Base-by-base conservation (phyloP, 2,329 filamentous ascomycete genomes). In the Nothomitra cinnamomea region DNA sequence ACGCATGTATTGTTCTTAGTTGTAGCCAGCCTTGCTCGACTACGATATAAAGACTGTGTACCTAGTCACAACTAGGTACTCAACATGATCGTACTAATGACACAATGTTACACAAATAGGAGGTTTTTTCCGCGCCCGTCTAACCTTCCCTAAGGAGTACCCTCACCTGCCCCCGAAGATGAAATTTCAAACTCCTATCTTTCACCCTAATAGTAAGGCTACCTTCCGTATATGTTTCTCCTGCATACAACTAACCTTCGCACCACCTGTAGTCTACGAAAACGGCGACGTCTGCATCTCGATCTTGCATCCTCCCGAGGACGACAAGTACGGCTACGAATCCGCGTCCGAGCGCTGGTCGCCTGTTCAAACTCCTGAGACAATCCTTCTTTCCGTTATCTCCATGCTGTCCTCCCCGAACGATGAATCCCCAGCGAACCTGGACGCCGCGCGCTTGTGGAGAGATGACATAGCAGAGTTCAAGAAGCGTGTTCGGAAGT, bases 321-420 rank as follows among this genome's bases (percentile, higher is more conserved):
- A 95, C 63, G 92, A 98, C 65, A 82, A 86, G 64, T 92, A 85
- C 68, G 90, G 90, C 53, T 98, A 98, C 71, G 92, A 98, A 69
- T 78, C 78, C 24, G 89, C 88, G 15, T 76, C 80, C 28, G 92
- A 98, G 74, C 80, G 92, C 56, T 98, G 92, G 92, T 85, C 79
- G 56, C 92, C 92, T 25, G 90, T 96, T 1, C 92, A 96, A 69
- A 89, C 85, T 12, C 89, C 90, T 53, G 90, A 95, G 74, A 94
- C 88, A 21, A 96, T 98, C 57, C 72, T 98, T 49, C 70, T 98
- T 32, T 88, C 82, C 62, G 89, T 94, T 35, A 94, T 98, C 65
- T 92, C 85, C 66, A 82, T 98, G 72, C 80, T 98, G 58, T 82
- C 86, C 58, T 84, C 85, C 63, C 92, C 92, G 50, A 98, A 98